These are phyloP conservation scores for Ophiostoma sp. DNA, from an alignment of 2,329 filamentous ascomycete genomes.

Conservation along the genomic window DNA sequence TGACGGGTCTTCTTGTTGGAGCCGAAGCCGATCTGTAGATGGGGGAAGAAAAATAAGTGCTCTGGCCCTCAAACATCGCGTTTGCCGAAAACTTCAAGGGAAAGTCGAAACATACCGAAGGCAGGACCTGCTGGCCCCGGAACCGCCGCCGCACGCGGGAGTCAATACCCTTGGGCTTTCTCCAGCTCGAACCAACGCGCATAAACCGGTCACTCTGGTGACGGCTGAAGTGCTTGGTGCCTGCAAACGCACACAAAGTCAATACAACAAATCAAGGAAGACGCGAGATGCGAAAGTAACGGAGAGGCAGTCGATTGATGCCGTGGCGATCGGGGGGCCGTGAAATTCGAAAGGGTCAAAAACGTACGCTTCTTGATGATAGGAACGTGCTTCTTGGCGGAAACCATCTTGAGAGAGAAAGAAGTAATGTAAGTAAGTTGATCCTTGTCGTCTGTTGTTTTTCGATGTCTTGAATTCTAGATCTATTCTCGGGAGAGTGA, in stretches of 20 bases:
- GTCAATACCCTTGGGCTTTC: slow-evolving; percentile 99
- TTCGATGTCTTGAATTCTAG: background rate
- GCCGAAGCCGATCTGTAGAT: slow-evolving; percentile 86
- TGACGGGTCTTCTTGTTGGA: slow-evolving; percentile 99
- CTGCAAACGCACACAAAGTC: slow-evolving; percentile 39
- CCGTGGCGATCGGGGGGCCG: background rate
- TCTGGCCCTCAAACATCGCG: no score
- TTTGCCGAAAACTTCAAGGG: no score
- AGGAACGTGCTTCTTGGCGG: slow-evolving; percentile 97
- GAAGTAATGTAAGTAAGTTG: slow-evolving; percentile 26
- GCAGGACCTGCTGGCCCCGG: slow-evolving; percentile 93
- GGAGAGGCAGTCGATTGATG: background rate
- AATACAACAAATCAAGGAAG: no score
- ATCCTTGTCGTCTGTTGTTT: background rate
- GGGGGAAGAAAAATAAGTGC: background rate
- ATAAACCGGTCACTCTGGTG: slow-evolving; percentile 98
- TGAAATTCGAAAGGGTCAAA: slow-evolving; percentile 5
- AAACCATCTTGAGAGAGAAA: slow-evolving; percentile 68
- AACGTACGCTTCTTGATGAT: slow-evolving; percentile 99
- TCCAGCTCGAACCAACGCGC: slow-evolving; percentile 81
- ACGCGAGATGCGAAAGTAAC: background rate
- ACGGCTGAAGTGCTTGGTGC: slow-evolving; percentile 90
- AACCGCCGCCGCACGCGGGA: slow-evolving; percentile 96
- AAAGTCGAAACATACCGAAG: slow-evolving; percentile 68
- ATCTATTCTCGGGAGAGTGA: slow-evolving; percentile 9